A percentile compares a stretch with the other conserved stretches of the same genome.
phyloP scores from a whole-genome alignment of 257 asterid species.

The Scutellaria minor region DNA sequence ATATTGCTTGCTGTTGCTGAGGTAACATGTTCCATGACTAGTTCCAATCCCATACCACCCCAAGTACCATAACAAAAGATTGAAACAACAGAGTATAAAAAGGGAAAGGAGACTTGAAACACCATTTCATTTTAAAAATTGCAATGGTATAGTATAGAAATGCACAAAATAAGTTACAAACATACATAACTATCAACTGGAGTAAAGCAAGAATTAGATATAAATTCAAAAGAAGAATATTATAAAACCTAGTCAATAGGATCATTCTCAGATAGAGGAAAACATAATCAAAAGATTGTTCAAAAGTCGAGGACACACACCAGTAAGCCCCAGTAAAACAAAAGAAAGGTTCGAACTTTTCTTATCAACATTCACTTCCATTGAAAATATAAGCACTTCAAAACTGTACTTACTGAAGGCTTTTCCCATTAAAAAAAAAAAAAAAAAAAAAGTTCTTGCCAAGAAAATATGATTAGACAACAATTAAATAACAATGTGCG shows the following conservation, averaged over 20 bases:
- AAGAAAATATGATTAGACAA: neutral
- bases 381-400: slow-evolving; percentile 8
- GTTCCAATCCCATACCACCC: neutral
- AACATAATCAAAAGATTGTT: neutral
- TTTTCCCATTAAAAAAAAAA: neutral
- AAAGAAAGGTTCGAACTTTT: neutral
- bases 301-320: slow-evolving; percentile 1
- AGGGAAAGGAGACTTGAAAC: neutral
- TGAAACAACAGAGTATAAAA: neutral
- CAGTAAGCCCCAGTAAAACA: slow-evolving; percentile 8
- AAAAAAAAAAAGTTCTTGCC: neutral
- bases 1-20: neutral
- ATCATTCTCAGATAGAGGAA: slow-evolving; percentile 7
- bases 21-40: neutral
- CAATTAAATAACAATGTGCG: neutral
- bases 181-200: slow-evolving; percentile 1
- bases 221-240: neutral
- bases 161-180: neutral
- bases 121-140: neutral
- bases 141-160: neutral
- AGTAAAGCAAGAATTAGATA: neutral
- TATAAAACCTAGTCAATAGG: neutral
- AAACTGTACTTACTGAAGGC: slow-evolving; percentile 18
- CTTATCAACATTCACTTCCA: slow-evolving; percentile 18
- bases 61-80: neutral